These are phyloP conservation scores for Macrolepiota dolichaula DNA, from an alignment of 768 basidiomycete genomes.

Conservation along the genomic window DNA sequence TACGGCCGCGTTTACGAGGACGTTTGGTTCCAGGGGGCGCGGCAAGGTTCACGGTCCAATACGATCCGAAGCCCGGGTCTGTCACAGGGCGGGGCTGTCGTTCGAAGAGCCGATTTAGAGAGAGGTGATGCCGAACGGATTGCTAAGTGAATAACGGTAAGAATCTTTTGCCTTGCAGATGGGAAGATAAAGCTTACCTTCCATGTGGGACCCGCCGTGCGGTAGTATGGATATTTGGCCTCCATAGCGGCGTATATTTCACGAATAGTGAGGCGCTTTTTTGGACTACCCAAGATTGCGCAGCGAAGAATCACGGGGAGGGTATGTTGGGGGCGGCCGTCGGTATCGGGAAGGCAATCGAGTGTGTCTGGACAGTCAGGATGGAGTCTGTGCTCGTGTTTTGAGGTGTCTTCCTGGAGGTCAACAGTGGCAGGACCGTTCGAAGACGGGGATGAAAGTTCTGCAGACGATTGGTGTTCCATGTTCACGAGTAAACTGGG, in stretches of 20 bases:
- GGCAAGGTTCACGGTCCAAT: constrained; percentile 85
- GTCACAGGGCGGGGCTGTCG: constrained; percentile 79
- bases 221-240: constrained; percentile 79
- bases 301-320: constrained; percentile 83
- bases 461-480: constrained; percentile 14
- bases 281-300: constrained; percentile 75
- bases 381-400: constrained; percentile 56
- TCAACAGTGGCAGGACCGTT: constrained; percentile 8
- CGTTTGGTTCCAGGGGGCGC: constrained; percentile 88
- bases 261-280: constrained; percentile 74
- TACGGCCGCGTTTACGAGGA: constrained; percentile 73
- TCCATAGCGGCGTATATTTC: constrained; percentile 89
- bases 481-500: constrained; percentile 25
- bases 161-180: constrained; percentile 11
- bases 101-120: constrained; percentile 79
- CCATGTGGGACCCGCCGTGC: constrained; percentile 79
- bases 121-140: constrained; percentile 85
- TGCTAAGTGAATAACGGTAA: constrained; percentile 43
- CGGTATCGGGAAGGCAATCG: constrained; percentile 74
- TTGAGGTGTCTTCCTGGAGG: constrained; percentile 10
- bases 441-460: constrained; percentile 3
- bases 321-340: constrained; percentile 78
- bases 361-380: constrained; percentile 77
- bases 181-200: constrained; percentile 48
- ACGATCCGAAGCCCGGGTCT: constrained; percentile 84